Conservation (phyloP, 805 yeast genomes). For the Debaryomyces hansenii region DNA sequence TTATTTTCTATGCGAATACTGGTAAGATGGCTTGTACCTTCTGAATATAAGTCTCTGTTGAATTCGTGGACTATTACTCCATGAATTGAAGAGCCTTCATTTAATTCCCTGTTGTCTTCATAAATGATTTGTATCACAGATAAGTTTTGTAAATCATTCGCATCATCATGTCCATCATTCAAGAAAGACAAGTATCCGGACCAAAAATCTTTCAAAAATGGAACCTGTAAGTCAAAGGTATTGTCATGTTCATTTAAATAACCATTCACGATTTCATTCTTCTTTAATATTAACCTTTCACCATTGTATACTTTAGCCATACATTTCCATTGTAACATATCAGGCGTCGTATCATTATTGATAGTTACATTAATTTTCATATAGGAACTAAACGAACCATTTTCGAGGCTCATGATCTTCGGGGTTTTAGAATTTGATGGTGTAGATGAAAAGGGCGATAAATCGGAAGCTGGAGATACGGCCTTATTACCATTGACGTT, state of each 20-base stretch:
- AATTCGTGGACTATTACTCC: slow-evolving; percentile 28
- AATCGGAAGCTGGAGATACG: not conserved
- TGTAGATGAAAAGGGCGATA: slow-evolving; percentile 19
- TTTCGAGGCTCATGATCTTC: slow-evolving; percentile 13
- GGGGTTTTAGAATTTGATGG: slow-evolving; percentile 9
- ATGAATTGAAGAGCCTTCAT: slow-evolving; percentile 11
- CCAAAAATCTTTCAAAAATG: slow-evolving; percentile 40
- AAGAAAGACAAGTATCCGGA: slow-evolving; percentile 37
- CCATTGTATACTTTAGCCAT: slow-evolving; percentile 23
- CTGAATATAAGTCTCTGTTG: slow-evolving; percentile 1
- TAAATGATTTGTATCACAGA: slow-evolving; percentile 31
- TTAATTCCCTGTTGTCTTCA: slow-evolving; percentile 10
- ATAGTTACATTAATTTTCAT: slow-evolving; percentile 18
- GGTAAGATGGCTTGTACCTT: slow-evolving; percentile 10
- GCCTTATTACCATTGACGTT: slow-evolving; percentile 2
- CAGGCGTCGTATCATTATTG: slow-evolving; percentile 5
- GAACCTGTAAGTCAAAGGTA: slow-evolving; percentile 27
- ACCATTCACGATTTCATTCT: slow-evolving; percentile 33
- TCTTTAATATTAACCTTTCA: slow-evolving; percentile 18
- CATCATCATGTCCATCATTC: slow-evolving; percentile 27
- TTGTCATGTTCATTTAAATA: slow-evolving; percentile 16
- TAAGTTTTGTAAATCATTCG: slow-evolving; percentile 15
- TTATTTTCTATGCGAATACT: slow-evolving; percentile 9
- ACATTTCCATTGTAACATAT: slow-evolving; percentile 29
- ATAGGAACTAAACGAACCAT: slow-evolving; percentile 24